These are phyloP conservation scores for Nicotiana paniculata DNA, from an alignment of 257 asterid species.

Conservation along the genomic window DNA sequence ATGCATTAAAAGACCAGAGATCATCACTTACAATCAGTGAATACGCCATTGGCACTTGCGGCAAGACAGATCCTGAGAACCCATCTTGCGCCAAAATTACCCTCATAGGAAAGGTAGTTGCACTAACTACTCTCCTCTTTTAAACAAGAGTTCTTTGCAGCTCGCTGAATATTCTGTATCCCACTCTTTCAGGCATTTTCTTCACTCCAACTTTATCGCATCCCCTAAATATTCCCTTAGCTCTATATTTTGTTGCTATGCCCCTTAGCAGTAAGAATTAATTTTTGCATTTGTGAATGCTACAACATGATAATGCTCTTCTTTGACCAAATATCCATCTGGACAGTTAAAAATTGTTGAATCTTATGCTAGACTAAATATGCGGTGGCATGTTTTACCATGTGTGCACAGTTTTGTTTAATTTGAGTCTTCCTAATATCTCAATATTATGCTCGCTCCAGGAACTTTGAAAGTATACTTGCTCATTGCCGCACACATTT, in stretches of 20 bases:
- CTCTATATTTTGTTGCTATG: background rate
- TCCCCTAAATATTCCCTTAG: background rate
- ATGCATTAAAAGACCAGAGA: slow-evolving; percentile 65
- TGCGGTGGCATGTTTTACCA: background rate
- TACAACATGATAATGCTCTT: background rate
- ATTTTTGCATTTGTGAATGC: background rate
- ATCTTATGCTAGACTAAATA: background rate
- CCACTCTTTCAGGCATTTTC: background rate
- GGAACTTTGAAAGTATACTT: background rate
- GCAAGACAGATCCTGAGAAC: slow-evolving; percentile 68
- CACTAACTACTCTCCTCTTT: background rate
- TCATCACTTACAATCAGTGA: slow-evolving; percentile 78
- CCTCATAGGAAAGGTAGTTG: slow-evolving; percentile 66
- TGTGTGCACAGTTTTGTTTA: background rate
- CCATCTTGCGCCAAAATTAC: slow-evolving; percentile 83
- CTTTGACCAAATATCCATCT: background rate
- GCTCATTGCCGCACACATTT: background rate
- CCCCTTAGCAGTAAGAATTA: background rate
- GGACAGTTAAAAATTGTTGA: background rate
- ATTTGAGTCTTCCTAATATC: background rate
- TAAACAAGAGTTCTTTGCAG: background rate
- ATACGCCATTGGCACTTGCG: slow-evolving; percentile 65
- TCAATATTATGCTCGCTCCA: background rate
- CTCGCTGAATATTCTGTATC: background rate
- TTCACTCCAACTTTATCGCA: background rate